Evolutionary conservation across 179 eudicot species (phyloP), one percentile per base, ranked within the genome.

Genomic region (Camellia oleifera): DNA sequence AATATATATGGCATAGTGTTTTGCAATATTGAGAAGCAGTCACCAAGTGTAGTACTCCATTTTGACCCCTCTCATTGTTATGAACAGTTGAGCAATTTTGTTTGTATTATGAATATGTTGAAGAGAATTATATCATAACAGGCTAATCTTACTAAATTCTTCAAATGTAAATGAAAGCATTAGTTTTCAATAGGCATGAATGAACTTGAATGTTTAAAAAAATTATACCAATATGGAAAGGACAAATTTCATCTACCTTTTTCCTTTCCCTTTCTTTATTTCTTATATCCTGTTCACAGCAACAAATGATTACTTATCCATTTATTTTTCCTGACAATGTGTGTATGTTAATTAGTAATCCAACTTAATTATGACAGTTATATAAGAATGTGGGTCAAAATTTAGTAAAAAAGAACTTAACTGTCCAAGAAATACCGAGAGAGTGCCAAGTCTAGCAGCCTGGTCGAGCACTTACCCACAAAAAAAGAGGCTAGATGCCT

Each of bases 371-470:
- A 46, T 46, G 74, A 0, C 3, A 11, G 74, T 46, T 46, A 3
- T 9, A n/a, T n/a, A 69, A 48, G 23, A 45, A 7, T 45, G 74
- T 48, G 45, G 42, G 74, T 52, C 53, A n/a, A 46, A 45, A 13
- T 7, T n/a, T 46, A 69, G 10, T 69, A 48, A 48, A 69, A 69
- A 45, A 26, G 54, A 4, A 45, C 23, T 46, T 69, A 45, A 46
- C 26, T 69, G 72, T n/a, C n/a, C 50, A 15, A 69, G 20, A n/a
- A 73, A 73, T 52, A 72, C 40, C 53, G 9, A 72, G 13, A 52
- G 45, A 73, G 18, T 73, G 11, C 62, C 45, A 53, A 5, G 46
- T 45, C 18, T 53, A 54, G 23, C 13, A 53, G 62, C 76, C 63
- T 52, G 5, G n/a, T 42, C 9, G 50, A 13, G 50, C 62, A 15